phyloP scores from a whole-genome alignment of 2,329 filamentous ascomycete genomes.

The Cladosporium halotolerans region DNA sequence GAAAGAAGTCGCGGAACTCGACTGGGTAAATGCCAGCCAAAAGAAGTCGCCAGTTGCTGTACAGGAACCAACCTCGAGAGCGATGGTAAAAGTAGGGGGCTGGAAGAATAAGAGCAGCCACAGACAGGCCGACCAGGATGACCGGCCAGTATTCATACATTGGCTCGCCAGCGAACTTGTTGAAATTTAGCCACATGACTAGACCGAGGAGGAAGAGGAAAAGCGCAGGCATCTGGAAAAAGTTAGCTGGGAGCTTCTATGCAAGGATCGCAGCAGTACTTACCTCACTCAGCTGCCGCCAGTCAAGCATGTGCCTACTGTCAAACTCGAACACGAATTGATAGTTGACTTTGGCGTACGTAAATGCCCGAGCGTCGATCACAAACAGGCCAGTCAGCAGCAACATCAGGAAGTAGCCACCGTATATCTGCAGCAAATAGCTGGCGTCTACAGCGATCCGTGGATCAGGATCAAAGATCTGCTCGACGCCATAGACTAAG shows the following conservation, averaged over 20 bases:
- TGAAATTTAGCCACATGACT: slow-evolving; percentile 86
- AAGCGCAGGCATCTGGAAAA: slow-evolving; percentile 65
- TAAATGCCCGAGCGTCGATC: slow-evolving; percentile 78
- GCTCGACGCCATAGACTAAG: slow-evolving; percentile 33
- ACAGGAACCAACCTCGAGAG: slow-evolving; percentile 78
- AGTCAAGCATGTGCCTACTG: slow-evolving; percentile 71
- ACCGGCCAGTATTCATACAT: slow-evolving; percentile 85
- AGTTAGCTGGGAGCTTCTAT: not conserved
- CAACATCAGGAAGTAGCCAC: slow-evolving; percentile 79
- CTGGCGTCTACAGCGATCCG: slow-evolving; percentile 14
- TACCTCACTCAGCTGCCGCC: slow-evolving; percentile 75
- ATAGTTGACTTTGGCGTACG: slow-evolving; percentile 83
- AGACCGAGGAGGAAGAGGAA: slow-evolving; percentile 71
- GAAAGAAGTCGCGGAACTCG: slow-evolving; percentile 94
- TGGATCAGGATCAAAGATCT: slow-evolving; percentile 24
- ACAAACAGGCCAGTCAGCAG: slow-evolving; percentile 79
- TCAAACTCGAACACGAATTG: slow-evolving; percentile 88
- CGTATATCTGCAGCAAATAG: slow-evolving; percentile 63
- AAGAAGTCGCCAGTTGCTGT: slow-evolving; percentile 85
- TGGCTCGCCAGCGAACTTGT: slow-evolving; percentile 54
- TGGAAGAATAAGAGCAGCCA: slow-evolving; percentile 70
- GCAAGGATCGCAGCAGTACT: slow-evolving; percentile 14
- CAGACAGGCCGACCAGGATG: slow-evolving; percentile 64
- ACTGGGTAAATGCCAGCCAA: slow-evolving; percentile 85
- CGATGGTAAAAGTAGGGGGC: slow-evolving; percentile 66